Conservation (phyloP, 768 basidiomycete species). For the Suillus weaverae region DNA sequence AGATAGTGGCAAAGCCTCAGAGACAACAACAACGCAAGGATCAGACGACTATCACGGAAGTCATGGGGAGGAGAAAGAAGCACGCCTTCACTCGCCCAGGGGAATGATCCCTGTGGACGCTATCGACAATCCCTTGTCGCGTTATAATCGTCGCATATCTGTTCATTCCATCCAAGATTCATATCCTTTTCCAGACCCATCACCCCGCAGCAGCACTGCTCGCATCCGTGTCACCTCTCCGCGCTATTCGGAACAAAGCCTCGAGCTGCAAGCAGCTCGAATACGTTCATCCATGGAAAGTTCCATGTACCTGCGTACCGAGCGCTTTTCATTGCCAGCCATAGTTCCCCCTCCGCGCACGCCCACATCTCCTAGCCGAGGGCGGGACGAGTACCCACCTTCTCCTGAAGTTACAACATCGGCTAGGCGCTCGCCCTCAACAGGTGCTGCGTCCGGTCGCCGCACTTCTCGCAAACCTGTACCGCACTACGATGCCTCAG, state of each 20-base stretch:
- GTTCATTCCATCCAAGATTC: conserved; percentile 18
- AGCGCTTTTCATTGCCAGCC: conserved; percentile 32
- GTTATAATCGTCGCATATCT: conserved; percentile 20
- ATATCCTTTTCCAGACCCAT: conserved; percentile 12
- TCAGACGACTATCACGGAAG: conserved; percentile 23
- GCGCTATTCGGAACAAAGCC: conserved; percentile 17
- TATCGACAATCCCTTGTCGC: conserved; percentile 17
- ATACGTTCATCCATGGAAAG: conserved; percentile 34
- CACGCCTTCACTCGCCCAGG: conserved; percentile 14
- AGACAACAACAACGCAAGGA: conserved; percentile 16
- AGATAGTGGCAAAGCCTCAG: conserved; percentile 17
- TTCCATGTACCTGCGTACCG: conserved; percentile 24
- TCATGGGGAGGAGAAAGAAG: conserved; percentile 25
- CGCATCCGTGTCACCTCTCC: conserved; percentile 13
- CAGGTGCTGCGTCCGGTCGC: conserved; percentile 26
- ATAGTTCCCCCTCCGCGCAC: conserved; percentile 14
- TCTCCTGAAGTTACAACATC: conserved; percentile 23
- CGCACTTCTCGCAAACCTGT: conserved; percentile 54
- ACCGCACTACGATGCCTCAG: conserved; percentile 46
- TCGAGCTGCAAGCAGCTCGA: conserved; percentile 33
- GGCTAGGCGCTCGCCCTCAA: conserved; percentile 30
- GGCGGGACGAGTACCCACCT: conserved; percentile 32
- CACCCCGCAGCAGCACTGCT: conserved; percentile 4
- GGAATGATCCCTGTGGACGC: conserved; percentile 21
- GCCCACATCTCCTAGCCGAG: conserved; percentile 18